Percentiles rank a stretch among this genome's conserved stretches.
Conservation (phyloP, 345 rosid genomes). For the Syzygium jambos region DNA sequence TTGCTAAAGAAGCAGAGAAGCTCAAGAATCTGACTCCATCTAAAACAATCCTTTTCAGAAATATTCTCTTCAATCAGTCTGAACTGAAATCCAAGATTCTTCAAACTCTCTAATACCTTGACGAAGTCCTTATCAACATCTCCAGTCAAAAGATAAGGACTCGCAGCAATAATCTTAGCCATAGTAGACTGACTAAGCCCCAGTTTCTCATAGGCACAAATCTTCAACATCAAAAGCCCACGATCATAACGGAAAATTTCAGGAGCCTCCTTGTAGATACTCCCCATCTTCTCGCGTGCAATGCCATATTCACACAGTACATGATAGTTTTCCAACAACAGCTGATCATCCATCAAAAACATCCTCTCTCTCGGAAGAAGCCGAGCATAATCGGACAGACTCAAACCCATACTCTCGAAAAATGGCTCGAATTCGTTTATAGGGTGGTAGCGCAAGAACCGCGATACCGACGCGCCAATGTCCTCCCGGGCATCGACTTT, state of each 20-base stretch:
- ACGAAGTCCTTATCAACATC: slow-evolving; percentile 30
- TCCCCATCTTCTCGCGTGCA: slow-evolving; percentile 50
- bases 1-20: slow-evolving; percentile 31
- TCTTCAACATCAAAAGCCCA: slow-evolving; percentile 43
- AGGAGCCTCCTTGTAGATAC: slow-evolving; percentile 40
- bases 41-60: slow-evolving; percentile 24
- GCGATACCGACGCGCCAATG: slow-evolving; percentile 21
- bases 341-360: slow-evolving; percentile 54
- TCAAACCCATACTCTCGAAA: slow-evolving; percentile 72
- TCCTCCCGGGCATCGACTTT: slow-evolving; percentile 25
- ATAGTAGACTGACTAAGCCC: slow-evolving; percentile 40
- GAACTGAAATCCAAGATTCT: slow-evolving; percentile 31
- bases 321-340: slow-evolving; percentile 54
- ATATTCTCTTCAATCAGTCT: slow-evolving; percentile 40
- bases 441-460: slow-evolving; percentile 60
- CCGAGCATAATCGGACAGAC: slow-evolving; percentile 27
- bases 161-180: slow-evolving; percentile 30
- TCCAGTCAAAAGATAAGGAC: slow-evolving; percentile 53
- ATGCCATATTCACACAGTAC: slow-evolving; percentile 58
- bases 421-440: slow-evolving; percentile 89
- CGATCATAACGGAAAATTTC: slow-evolving; percentile 39
- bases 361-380: slow-evolving; percentile 40
- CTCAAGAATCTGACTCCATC: slow-evolving; percentile 49
- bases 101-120: slow-evolving; percentile 39
- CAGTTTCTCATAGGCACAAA: slow-evolving; percentile 48